A percentile compares a stretch with the other conserved stretches of the same genome.
Conservation (phyloP, 495 filamentous ascomycete species). For the Hypoxylon intermedium region DNA sequence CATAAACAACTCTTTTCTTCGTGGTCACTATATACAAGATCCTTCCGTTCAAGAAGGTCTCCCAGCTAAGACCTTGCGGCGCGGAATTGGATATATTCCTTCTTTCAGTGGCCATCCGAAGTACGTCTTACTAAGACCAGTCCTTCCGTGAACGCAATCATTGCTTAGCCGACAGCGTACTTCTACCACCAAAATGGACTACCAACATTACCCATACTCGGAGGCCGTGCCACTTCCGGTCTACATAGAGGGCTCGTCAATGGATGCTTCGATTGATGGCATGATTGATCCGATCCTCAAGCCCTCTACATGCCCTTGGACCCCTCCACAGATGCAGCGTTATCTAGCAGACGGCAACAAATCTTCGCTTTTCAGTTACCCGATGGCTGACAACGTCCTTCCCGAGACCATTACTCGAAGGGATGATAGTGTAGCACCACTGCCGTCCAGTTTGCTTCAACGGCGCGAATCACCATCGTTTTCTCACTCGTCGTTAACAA, state of each 20-base stretch:
- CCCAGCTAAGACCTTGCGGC: conserved; percentile 9
- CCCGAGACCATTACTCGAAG: conserved; percentile 23
- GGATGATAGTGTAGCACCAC: conserved; percentile 25
- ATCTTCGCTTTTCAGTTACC: conserved; percentile 36
- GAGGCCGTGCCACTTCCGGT: conserved; percentile 18
- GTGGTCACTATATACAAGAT: conserved; percentile 7
- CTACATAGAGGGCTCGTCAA: conserved; percentile 13
- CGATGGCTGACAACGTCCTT: conserved; percentile 15
- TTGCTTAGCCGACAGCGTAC: background rate
- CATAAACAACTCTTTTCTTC: conserved; percentile 12
- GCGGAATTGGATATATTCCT: conserved; percentile 2
- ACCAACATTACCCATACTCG: conserved; percentile 16
- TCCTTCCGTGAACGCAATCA: background rate
- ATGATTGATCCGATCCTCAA: conserved; percentile 30
- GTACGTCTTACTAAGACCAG: background rate
- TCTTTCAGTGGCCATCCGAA: background rate
- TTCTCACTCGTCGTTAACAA: conserved; percentile 48
- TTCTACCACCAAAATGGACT: conserved; percentile 23
- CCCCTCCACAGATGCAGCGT: conserved; percentile 31
- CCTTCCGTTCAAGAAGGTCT: conserved; percentile 21
- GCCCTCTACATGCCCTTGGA: conserved; percentile 17
- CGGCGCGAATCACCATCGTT: conserved; percentile 44
- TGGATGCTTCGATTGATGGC: conserved; percentile 20
- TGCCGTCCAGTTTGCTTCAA: conserved; percentile 30
- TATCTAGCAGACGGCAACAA: conserved; percentile 42